phyloP scores from a whole-genome alignment of 2,329 filamentous ascomycete species.

The Colletotrichum neosansevieriae region DNA sequence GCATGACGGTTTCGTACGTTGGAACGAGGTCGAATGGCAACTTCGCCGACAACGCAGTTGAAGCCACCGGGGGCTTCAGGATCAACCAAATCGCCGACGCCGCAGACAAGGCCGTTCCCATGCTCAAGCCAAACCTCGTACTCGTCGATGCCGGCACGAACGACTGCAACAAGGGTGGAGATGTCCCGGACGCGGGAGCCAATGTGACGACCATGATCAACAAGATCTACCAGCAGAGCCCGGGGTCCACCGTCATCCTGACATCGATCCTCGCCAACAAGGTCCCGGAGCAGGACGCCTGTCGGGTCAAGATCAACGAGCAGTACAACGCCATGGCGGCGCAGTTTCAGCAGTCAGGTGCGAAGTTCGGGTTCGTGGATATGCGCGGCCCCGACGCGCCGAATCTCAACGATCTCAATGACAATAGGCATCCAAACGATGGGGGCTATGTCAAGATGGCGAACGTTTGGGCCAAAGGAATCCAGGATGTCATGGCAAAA shows the following conservation, averaged over 20 bases:
- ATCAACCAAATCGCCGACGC: constrained; percentile 33
- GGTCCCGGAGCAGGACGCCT: constrained; percentile 31
- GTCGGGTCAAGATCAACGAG: constrained; percentile 41
- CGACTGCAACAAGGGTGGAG: constrained; percentile 40
- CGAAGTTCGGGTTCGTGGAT: constrained; percentile 41
- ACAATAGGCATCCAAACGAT: constrained; percentile 36
- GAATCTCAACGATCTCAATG: constrained; percentile 34
- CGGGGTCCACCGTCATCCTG: constrained; percentile 37
- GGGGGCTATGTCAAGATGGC: constrained; percentile 39
- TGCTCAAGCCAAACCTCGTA: constrained; percentile 41
- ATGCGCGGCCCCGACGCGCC: constrained; percentile 41
- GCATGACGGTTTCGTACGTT: constrained; percentile 26
- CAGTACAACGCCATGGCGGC: constrained; percentile 32
- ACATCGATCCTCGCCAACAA: constrained; percentile 35
- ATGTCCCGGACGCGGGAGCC: constrained; percentile 27
- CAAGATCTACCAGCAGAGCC: constrained; percentile 37
- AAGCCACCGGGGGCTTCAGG: constrained; percentile 28
- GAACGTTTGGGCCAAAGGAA: constrained; percentile 35
- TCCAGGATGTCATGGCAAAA: constrained; percentile 33
- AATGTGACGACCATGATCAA: constrained; percentile 38
- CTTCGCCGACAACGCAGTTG: constrained; percentile 33
- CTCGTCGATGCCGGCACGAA: constrained; percentile 43
- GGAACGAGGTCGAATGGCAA: constrained; percentile 25
- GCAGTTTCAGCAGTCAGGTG: constrained; percentile 29
- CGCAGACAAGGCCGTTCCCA: constrained; percentile 21